These are phyloP conservation scores for Aspergillus cristatus DNA, from an alignment of 495 filamentous ascomycete species.

Conservation along the genomic window DNA sequence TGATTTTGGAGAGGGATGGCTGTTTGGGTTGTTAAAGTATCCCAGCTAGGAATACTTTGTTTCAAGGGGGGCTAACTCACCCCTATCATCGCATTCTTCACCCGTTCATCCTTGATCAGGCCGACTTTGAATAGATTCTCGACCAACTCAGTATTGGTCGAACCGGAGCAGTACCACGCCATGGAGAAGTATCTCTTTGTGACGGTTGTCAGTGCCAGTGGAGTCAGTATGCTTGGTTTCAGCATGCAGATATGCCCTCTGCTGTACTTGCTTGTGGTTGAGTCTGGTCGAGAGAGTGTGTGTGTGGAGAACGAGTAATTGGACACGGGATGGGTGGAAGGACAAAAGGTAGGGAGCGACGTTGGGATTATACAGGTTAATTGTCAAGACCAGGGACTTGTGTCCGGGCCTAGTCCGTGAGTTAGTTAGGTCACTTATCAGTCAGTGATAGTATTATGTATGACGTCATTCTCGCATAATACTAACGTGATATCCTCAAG, in stretches of 20 bases:
- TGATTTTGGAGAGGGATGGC: slow-evolving; percentile 1
- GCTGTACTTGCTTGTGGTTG: too few relatives aligned
- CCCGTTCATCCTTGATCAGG: slow-evolving; percentile 60
- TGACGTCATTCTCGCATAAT: slow-evolving; percentile 18
- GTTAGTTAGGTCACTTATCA: too few relatives aligned
- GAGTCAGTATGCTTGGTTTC: not conserved
- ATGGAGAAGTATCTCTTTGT: slow-evolving; percentile 41
- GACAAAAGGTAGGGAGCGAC: too few relatives aligned
- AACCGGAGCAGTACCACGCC: slow-evolving; percentile 85
- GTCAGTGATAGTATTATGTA: too few relatives aligned
- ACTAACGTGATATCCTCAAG: not conserved
- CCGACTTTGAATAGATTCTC: slow-evolving; percentile 64
- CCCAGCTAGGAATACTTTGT: too few relatives aligned
- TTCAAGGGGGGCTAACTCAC: slow-evolving; percentile 31
- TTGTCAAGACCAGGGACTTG: too few relatives aligned
- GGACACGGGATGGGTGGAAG: too few relatives aligned
- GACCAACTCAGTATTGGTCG: slow-evolving; percentile 66
- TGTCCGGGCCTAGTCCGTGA: too few relatives aligned
- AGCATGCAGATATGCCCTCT: slow-evolving; percentile 1
- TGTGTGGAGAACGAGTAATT: too few relatives aligned
- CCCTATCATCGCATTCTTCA: slow-evolving; percentile 70
- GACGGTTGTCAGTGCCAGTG: slow-evolving; percentile 1
- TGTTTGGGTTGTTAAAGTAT: too few relatives aligned
- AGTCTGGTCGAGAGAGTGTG: too few relatives aligned
- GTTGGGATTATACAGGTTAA: too few relatives aligned